Percentiles rank a stretch among this genome's conserved stretches.
phyloP scores from a whole-genome alignment of 2,329 filamentous ascomycete genomes.

The Pseudogymnoascus sp. region DNA sequence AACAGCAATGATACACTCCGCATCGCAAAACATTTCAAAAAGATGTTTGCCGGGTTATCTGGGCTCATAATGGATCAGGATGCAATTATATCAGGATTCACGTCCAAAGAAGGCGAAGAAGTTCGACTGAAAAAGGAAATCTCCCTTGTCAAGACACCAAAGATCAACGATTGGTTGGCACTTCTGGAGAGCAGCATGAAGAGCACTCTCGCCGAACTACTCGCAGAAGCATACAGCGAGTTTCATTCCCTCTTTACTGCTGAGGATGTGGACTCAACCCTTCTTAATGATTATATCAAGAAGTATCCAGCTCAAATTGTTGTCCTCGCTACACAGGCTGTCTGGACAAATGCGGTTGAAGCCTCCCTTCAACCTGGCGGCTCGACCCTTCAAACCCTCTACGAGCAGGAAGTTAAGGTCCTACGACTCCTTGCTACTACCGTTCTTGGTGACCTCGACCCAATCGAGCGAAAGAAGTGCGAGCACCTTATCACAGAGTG shows the following conservation, averaged over 20 bases:
- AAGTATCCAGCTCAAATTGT: slow-evolving; percentile 90
- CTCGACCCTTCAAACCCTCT: slow-evolving; percentile 59
- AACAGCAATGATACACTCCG: slow-evolving; percentile 97
- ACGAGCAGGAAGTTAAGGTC: slow-evolving; percentile 75
- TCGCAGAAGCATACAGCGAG: slow-evolving; percentile 76
- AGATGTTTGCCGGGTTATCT: slow-evolving; percentile 97
- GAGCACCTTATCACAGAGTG: slow-evolving; percentile 98
- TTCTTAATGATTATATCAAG: slow-evolving; percentile 73
- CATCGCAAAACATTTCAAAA: slow-evolving; percentile 97
- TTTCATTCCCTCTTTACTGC: slow-evolving; percentile 74
- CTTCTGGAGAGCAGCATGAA: slow-evolving; percentile 92
- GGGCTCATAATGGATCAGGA: slow-evolving; percentile 90
- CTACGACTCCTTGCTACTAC: slow-evolving; percentile 80
- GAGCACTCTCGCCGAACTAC: slow-evolving; percentile 78
- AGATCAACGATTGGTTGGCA: slow-evolving; percentile 98
- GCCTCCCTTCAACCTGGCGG: slow-evolving; percentile 67
- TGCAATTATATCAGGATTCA: slow-evolving; percentile 81
- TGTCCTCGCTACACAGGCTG: slow-evolving; percentile 86
- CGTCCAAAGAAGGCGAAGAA: slow-evolving; percentile 88
- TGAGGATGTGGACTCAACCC: slow-evolving; percentile 59
- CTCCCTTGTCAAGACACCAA: slow-evolving; percentile 84
- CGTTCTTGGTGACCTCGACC: slow-evolving; percentile 80
- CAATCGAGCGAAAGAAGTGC: slow-evolving; percentile 88
- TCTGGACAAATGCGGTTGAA: slow-evolving; percentile 87
- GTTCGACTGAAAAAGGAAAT: slow-evolving; percentile 86